Evolutionary conservation across 768 basidiomycete species (phyloP).

Genomic region (Tulasnella sp.): DNA sequence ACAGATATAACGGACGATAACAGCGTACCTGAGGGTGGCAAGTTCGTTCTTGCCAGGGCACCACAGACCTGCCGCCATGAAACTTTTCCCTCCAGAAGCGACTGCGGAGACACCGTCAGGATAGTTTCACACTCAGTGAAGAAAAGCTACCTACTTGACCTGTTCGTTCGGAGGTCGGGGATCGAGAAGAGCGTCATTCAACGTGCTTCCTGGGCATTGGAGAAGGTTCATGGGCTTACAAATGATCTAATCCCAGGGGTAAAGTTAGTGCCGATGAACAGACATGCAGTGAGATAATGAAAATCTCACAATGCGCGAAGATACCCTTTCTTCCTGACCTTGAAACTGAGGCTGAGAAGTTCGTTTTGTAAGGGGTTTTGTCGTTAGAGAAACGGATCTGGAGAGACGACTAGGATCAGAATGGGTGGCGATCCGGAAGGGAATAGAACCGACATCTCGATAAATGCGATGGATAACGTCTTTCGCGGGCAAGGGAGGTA

Average conservation of each 20-base stretch:
- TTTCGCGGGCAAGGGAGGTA: conserved; percentile 83
- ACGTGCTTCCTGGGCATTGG: background rate
- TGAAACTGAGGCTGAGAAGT: conserved; percentile 76
- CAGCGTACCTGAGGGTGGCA: conserved; percentile 54
- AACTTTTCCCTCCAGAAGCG: conserved; percentile 45
- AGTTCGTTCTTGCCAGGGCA: conserved; percentile 74
- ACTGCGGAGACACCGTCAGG: conserved; percentile 25
- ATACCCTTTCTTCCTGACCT: conserved; percentile 84
- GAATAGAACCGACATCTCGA: conserved; percentile 55
- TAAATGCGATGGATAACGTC: conserved; percentile 91
- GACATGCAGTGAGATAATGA: background rate
- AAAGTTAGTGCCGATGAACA: background rate
- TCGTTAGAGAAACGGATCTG: conserved; percentile 86
- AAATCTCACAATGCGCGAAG: conserved; percentile 70
- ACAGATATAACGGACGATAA: background rate
- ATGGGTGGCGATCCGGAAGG: background rate
- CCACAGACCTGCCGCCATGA: conserved; percentile 77
- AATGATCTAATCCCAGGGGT: conserved; percentile 44
- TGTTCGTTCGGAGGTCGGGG: background rate
- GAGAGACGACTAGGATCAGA: background rate
- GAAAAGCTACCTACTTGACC: background rate
- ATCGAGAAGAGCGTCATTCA: background rate
- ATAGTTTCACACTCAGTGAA: background rate
- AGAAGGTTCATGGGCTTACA: conserved; percentile 37
- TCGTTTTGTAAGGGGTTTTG: conserved; percentile 90